Percentiles rank a stretch among this genome's conserved stretches.
phyloP scores from a whole-genome alignment of 2,329 filamentous ascomycete species.

The Periconia sp. region DNA sequence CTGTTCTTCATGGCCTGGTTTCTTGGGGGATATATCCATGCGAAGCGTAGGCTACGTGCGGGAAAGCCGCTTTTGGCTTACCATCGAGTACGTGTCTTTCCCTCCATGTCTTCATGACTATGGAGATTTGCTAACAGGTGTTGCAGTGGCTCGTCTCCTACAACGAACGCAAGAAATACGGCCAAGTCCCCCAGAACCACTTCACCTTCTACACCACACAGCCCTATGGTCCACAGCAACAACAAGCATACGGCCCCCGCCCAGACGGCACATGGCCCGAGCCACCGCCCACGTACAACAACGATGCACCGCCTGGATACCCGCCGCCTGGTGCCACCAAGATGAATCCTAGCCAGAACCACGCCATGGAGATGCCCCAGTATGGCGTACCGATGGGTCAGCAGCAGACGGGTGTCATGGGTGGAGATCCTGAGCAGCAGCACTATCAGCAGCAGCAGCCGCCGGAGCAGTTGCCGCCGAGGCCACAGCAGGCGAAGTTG shows the following conservation, averaged over 20 bases:
- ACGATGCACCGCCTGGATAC: conserved; percentile 44
- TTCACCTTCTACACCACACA: conserved; percentile 47
- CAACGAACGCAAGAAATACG: conserved; percentile 41
- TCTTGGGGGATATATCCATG: conserved; percentile 73
- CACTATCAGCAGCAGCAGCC: conserved; percentile 13
- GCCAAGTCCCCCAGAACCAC: conserved; percentile 43
- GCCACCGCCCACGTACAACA: conserved; percentile 41
- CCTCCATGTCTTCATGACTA: too few relatives aligned
- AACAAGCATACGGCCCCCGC: conserved; percentile 20
- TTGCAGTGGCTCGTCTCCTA: conserved; percentile 51
- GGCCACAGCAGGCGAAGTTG: conserved; percentile 38
- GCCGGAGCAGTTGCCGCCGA: conserved; percentile 25
- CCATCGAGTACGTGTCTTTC: conserved; percentile 60
- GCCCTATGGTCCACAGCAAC: conserved; percentile 27
- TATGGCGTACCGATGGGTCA: conserved; percentile 25
- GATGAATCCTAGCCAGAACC: conserved; percentile 30
- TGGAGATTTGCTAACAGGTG: conserved; percentile 1
- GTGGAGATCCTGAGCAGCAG: conserved; percentile 19
- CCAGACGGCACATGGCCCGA: conserved; percentile 37
- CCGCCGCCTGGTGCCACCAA: conserved; percentile 41
- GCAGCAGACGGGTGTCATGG: conserved; percentile 40
- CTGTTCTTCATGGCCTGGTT: conserved; percentile 66
- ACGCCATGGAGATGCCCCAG: conserved; percentile 34
- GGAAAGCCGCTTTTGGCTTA: conserved; percentile 71
- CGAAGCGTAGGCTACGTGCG: conserved; percentile 68